Conservation (phyloP, 176 grass and related monocot genomes). For the Oryza officinalis region DNA sequence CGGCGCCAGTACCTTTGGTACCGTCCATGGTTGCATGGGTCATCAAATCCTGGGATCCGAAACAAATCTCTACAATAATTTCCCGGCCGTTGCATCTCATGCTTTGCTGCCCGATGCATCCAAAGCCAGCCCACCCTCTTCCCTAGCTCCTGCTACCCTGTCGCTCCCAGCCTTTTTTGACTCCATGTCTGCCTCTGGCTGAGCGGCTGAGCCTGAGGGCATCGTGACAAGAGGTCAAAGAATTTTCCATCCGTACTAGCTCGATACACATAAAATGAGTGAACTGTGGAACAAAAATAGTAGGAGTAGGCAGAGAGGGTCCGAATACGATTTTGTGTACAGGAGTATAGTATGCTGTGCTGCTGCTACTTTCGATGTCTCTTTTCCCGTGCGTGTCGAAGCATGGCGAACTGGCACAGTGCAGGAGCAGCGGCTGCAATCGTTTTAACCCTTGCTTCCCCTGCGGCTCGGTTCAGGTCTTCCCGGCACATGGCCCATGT, state of each 20-base stretch:
- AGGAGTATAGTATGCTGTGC: background rate
- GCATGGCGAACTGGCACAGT: background rate
- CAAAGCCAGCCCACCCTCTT: background rate
- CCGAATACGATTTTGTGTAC: background rate
- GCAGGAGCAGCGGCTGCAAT: conserved; percentile 27
- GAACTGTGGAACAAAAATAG: background rate
- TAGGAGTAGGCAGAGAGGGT: background rate
- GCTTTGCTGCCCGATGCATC: background rate
- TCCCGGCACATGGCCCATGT: background rate
- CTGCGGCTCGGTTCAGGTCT: background rate
- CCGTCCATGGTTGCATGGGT: conserved; percentile 9
- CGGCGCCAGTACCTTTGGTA: conserved; percentile 7
- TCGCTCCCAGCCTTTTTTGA: conserved; percentile 10
- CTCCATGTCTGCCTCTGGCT: conserved; percentile 15
- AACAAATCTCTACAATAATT: conserved; percentile 52
- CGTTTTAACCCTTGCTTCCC: background rate
- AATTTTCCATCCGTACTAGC: background rate
- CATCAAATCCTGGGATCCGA: conserved; percentile 21
- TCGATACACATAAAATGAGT: background rate
- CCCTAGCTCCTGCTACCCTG: background rate
- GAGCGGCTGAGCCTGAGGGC: background rate
- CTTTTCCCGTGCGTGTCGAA: background rate
- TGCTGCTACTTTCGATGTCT: background rate
- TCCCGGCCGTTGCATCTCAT: conserved; percentile 22
- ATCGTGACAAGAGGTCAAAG: conserved; percentile 7